phyloP scores from a whole-genome alignment of 371 early-diverging fungal genomes.

The Amoeboaphelidium protococcarum region DNA sequence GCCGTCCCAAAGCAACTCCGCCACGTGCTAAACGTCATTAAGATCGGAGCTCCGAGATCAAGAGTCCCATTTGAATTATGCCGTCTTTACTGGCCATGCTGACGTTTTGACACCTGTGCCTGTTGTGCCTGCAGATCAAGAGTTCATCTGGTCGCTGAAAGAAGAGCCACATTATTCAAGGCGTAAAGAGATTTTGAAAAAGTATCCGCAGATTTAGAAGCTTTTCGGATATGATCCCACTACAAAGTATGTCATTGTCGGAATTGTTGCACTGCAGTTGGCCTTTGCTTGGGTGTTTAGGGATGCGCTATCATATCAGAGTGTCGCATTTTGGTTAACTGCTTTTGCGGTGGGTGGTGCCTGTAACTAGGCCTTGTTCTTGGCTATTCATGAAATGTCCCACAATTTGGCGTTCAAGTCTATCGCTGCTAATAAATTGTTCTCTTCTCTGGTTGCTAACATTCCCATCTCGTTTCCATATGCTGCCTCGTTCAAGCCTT shows the following conservation, averaged over 20 bases:
- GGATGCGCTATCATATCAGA: not conserved
- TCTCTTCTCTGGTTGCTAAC: conserved; percentile 61
- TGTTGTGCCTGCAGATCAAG: no score
- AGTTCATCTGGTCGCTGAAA: no score
- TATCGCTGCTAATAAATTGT: conserved; percentile 42
- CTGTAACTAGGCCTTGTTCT: conserved; percentile 1
- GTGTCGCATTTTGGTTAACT: not conserved
- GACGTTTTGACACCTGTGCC: no score
- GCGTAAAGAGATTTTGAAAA: no score
- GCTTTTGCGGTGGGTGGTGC: not conserved
- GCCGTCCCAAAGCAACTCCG: no score
- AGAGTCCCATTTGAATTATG: no score
- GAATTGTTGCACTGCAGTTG: conserved; percentile 38
- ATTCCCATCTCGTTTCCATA: conserved; percentile 36
- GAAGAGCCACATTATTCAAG: no score
- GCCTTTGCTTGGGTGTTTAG: conserved; percentile 52
- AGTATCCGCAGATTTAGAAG: conserved; percentile 62
- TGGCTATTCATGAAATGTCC: conserved; percentile 68
- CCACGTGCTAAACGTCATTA: no score
- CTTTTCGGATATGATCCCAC: conserved; percentile 56
- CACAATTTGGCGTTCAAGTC: conserved; percentile 47
- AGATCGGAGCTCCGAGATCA: no score
- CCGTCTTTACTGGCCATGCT: no score
- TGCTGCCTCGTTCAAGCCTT: conserved; percentile 24
- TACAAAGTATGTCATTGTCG: conserved; percentile 39